A percentile compares a stretch with the other conserved stretches of the same genome.
phyloP scores from a whole-genome alignment of 225 moss, liverwort and hornwort species.

The Polytrichum formosum region DNA sequence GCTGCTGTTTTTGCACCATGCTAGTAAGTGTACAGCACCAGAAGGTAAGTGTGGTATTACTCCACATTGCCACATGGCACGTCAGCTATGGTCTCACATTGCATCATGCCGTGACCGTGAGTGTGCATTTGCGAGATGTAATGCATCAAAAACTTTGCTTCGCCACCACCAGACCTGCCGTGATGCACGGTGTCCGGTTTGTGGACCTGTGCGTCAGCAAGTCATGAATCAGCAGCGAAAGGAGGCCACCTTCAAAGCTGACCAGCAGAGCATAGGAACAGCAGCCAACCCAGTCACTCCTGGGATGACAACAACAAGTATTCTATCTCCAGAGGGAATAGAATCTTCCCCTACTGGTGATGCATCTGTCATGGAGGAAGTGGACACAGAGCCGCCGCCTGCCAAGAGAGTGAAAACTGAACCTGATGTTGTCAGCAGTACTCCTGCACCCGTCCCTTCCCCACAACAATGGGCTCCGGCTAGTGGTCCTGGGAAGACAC shows the following conservation, averaged over 20 bases:
- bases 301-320: slow-evolving; percentile 28
- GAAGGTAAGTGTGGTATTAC: slow-evolving; percentile 82
- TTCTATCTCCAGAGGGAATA: slow-evolving; percentile 43
- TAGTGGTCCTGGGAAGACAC: slow-evolving; percentile 39
- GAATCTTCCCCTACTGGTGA: slow-evolving; percentile 46
- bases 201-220: slow-evolving; percentile 90
- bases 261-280: slow-evolving; percentile 37
- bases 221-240: slow-evolving; percentile 71
- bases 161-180: slow-evolving; percentile 83
- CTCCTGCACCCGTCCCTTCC: slow-evolving; percentile 31
- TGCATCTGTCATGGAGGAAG: slow-evolving; percentile 38
- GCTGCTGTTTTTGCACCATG: slow-evolving; percentile 90
- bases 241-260: slow-evolving; percentile 42
- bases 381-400: slow-evolving; percentile 71
- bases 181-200: slow-evolving; percentile 91
- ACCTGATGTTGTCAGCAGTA: slow-evolving; percentile 25
- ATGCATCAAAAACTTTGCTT: slow-evolving; percentile 89
- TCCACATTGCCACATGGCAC: slow-evolving; percentile 93
- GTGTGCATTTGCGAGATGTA: slow-evolving; percentile 85
- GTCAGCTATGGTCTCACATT: slow-evolving; percentile 90
- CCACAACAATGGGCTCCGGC: slow-evolving; percentile 19
- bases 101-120: slow-evolving; percentile 77
- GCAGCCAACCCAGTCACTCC: slow-evolving; percentile 39
- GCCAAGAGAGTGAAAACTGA: slow-evolving; percentile 76
- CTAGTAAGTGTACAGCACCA: slow-evolving; percentile 84